A percentile compares a stretch with the other conserved stretches of the same genome.
These are phyloP conservation scores for Centaurea solstitialis DNA, from an alignment of 129 eudicot genomes.

Conservation along the genomic window DNA sequence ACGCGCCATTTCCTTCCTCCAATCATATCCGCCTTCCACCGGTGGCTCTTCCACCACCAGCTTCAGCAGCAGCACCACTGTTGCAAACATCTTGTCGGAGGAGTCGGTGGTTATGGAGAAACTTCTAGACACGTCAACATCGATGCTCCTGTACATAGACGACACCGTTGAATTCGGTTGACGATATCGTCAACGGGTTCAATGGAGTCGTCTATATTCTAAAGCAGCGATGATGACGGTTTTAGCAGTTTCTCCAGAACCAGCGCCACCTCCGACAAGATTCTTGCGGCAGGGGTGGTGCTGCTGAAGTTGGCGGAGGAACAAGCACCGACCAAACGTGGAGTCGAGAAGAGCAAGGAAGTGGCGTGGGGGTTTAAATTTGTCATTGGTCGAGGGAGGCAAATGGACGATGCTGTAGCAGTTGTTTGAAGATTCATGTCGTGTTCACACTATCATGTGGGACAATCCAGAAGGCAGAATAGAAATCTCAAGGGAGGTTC, in stretches of 20 bases:
- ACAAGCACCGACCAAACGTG: neutral
- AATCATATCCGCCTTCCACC: neutral
- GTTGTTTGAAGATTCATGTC: neutral
- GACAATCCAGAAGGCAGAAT: no score
- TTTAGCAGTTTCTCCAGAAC: constrained; percentile 4
- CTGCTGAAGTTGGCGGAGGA: neutral
- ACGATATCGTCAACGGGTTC: constrained; percentile 9
- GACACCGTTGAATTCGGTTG: neutral
- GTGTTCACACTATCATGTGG: neutral
- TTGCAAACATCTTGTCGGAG: constrained; percentile 30
- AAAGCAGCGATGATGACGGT: neutral
- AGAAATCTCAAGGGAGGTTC: constrained; percentile 2
- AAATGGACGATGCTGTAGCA: neutral
- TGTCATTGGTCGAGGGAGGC: neutral
- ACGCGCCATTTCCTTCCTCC: neutral
- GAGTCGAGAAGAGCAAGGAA: neutral
- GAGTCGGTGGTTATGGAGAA: constrained; percentile 19
- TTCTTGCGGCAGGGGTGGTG: constrained; percentile 4
- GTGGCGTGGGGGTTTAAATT: neutral
- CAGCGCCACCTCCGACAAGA: constrained; percentile 32
- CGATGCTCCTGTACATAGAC: neutral
- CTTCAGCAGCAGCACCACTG: neutral
- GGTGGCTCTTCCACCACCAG: neutral
- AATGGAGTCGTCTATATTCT: constrained; percentile 11
- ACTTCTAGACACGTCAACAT: constrained; percentile 2